phyloP scores from a whole-genome alignment of 2,329 filamentous ascomycete genomes.

The Fusarium nisikadoi region DNA sequence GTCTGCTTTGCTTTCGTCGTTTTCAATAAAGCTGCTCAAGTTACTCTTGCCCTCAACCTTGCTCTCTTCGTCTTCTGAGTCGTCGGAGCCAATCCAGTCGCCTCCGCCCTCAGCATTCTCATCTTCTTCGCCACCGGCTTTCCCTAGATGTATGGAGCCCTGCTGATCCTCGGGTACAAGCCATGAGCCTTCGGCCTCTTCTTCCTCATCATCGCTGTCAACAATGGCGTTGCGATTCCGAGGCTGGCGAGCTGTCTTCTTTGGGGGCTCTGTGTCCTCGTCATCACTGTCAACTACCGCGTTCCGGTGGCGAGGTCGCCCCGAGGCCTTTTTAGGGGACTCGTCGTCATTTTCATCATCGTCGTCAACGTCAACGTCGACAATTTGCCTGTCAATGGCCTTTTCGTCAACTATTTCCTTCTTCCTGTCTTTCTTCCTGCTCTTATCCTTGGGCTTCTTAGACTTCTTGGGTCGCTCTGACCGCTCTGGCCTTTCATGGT shows the following conservation, averaged over 20 bases:
- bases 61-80: conserved; percentile 68
- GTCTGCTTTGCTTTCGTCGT: conserved; percentile 56
- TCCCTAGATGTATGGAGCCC: conserved; percentile 70
- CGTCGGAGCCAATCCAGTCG: conserved; percentile 78
- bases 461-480: conserved; percentile 49
- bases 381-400: conserved; percentile 27
- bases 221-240: conserved; percentile 67
- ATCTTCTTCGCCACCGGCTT: conserved; percentile 85
- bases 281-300: conserved; percentile 34
- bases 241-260: conserved; percentile 47
- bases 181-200: conserved; percentile 82
- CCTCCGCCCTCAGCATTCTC: conserved; percentile 90
- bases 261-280: conserved; percentile 27
- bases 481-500: conserved; percentile 57
- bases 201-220: conserved; percentile 74
- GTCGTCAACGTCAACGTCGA: conserved; percentile 25
- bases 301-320: conserved; percentile 29
- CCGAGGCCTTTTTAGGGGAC: conserved; percentile 23
- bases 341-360: conserved; percentile 40
- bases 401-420: conserved; percentile 27
- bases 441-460: conserved; percentile 31
- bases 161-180: conserved; percentile 77
- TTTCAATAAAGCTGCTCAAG: conserved; percentile 65
- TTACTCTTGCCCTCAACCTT: conserved; percentile 65
- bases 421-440: conserved; percentile 32